These are phyloP conservation scores for Colletotrichum paranaense DNA, from an alignment of 2,329 filamentous ascomycete genomes.

Conservation along the genomic window DNA sequence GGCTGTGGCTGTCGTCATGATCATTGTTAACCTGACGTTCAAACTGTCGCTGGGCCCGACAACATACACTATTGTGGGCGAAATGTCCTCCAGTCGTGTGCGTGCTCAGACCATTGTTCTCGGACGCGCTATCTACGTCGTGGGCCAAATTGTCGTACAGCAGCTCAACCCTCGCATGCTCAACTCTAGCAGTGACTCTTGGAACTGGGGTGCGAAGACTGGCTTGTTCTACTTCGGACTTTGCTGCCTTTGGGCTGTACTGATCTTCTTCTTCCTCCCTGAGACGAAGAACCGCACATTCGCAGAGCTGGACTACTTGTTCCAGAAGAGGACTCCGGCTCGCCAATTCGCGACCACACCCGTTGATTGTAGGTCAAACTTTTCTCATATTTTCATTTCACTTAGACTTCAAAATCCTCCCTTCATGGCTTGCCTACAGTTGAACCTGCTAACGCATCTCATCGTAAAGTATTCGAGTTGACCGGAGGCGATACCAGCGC, in stretches of 20 bases:
- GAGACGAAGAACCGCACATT: constrained; percentile 58
- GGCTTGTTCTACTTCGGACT: constrained; percentile 50
- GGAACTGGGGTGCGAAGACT: constrained; percentile 52
- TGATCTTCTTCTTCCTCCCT: constrained; percentile 56
- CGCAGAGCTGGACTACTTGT: constrained; percentile 61
- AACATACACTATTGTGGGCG: constrained; percentile 56
- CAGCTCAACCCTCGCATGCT: constrained; percentile 51
- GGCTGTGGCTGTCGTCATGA: constrained; percentile 49
- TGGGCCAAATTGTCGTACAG: constrained; percentile 52
- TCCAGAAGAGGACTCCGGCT: constrained; percentile 49
- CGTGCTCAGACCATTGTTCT: constrained; percentile 58
- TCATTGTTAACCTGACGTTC: constrained; percentile 55
- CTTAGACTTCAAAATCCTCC: no score
- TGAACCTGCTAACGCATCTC: neutral
- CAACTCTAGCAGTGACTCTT: constrained; percentile 41
- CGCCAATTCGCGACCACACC: constrained; percentile 46
- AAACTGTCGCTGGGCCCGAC: constrained; percentile 57
- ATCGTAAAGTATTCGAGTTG: constrained; percentile 28
- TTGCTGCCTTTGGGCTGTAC: constrained; percentile 53
- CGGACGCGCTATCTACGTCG: constrained; percentile 54
- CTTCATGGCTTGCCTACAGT: neutral
- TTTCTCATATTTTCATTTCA: constrained; percentile 7
- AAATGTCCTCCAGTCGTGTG: constrained; percentile 56
- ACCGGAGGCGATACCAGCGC: constrained; percentile 4
- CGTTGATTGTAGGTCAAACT: constrained; percentile 42